These are phyloP conservation scores for Camelina hispida DNA, from an alignment of 345 rosid genomes.

Conservation along the genomic window DNA sequence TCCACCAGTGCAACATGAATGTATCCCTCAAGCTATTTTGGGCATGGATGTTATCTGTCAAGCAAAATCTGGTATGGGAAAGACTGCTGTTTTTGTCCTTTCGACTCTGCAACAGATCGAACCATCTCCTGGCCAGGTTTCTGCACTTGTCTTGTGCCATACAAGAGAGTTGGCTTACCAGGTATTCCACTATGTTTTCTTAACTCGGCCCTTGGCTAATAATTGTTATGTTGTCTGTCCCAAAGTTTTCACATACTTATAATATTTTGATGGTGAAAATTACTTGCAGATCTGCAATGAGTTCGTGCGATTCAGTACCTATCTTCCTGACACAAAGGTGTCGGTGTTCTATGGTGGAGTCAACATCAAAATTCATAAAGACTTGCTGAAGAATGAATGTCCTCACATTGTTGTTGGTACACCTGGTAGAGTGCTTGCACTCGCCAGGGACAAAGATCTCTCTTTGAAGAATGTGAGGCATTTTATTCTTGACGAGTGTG, in stretches of 20 bases:
- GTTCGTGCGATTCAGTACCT: conserved; percentile 96
- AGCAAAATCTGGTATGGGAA: conserved; percentile 99
- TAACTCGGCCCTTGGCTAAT: background rate
- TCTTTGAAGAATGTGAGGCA: conserved; percentile 99
- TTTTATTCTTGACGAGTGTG: conserved; percentile 99
- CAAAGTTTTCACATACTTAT: background rate
- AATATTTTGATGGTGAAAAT: background rate
- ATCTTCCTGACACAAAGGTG: conserved; percentile 86
- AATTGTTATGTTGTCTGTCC: background rate
- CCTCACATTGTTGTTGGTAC: conserved; percentile 99
- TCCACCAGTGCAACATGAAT: conserved; percentile 98
- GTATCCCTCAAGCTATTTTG: conserved; percentile 98
- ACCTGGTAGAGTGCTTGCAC: conserved; percentile 91
- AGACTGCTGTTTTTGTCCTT: conserved; percentile 94
- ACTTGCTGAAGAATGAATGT: conserved; percentile 93
- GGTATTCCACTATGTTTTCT: conserved; percentile 43
- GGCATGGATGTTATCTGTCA: conserved; percentile 99
- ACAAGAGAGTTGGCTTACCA: conserved; percentile 98
- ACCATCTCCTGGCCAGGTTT: conserved; percentile 87
- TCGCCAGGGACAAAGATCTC: conserved; percentile 91
- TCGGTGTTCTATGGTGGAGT: conserved; percentile 99
- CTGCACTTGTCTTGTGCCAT: conserved; percentile 91
- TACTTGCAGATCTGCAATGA: conserved; percentile 84
- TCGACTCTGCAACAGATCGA: conserved; percentile 94
- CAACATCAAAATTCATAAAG: conserved; percentile 86